These are phyloP conservation scores for Botrytis pseudocinerea DNA, from an alignment of 2,329 filamentous ascomycete genomes.

Conservation along the genomic window DNA sequence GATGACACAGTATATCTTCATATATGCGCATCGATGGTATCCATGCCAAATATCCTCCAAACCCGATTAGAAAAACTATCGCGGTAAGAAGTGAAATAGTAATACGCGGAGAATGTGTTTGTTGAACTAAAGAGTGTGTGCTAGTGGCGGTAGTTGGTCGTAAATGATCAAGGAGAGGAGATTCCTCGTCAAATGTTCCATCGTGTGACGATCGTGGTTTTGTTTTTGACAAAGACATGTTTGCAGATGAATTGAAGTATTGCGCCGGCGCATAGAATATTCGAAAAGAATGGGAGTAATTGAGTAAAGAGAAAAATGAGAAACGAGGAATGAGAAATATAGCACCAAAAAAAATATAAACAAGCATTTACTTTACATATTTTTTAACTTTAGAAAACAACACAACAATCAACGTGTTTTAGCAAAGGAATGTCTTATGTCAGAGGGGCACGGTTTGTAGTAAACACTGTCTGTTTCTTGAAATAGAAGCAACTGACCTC, in stretches of 20 bases:
- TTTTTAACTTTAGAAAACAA: neutral
- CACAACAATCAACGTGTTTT: neutral
- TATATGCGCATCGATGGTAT: constrained; percentile 43
- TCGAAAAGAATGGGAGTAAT: neutral
- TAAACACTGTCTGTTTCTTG: neutral
- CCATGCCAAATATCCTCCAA: constrained; percentile 39
- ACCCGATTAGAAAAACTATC: constrained; percentile 39
- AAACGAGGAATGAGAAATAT: neutral
- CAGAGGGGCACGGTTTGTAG: neutral
- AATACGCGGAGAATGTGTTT: constrained; percentile 35
- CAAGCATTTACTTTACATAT: neutral
- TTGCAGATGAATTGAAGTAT: neutral
- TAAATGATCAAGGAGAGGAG: constrained; percentile 15
- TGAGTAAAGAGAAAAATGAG: neutral
- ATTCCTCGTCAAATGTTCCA: constrained; percentile 18
- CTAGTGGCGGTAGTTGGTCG: neutral
- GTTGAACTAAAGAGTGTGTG: neutral
- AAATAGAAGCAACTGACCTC: constrained; percentile 13
- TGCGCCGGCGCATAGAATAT: constrained; percentile 15
- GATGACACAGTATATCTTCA: constrained; percentile 46
- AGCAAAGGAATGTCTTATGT: constrained; percentile 6
- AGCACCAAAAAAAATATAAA: neutral
- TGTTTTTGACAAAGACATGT: constrained; percentile 10
- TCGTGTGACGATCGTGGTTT: constrained; percentile 2
- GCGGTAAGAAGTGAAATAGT: constrained; percentile 41